A percentile compares a stretch with the other conserved stretches of the same genome.
Conservation (phyloP, 768 basidiomycete genomes). For the Ramaria sp. region DNA sequence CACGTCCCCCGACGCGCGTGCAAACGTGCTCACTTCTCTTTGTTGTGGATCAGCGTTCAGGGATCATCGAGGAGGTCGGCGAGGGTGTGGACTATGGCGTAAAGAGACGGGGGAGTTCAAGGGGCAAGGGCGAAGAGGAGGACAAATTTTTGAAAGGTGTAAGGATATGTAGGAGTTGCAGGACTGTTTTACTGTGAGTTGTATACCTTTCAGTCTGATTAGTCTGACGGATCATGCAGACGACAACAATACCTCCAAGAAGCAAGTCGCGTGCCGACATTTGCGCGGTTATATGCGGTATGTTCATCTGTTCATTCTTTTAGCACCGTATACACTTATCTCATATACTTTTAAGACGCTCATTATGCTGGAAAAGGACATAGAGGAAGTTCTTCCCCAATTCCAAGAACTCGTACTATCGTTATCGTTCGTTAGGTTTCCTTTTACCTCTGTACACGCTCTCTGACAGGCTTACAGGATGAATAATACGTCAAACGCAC, state of each 20-base stretch:
- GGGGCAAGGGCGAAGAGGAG: constrained; percentile 36
- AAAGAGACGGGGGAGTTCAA: constrained; percentile 29
- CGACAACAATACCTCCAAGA: constrained; percentile 74
- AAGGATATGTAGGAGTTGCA: constrained; percentile 77
- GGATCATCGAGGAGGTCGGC: constrained; percentile 72
- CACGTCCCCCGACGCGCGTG: constrained; percentile 57
- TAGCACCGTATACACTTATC: background rate
- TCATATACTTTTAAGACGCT: constrained; percentile 39
- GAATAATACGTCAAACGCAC: constrained; percentile 23
- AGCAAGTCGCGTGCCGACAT: constrained; percentile 41
- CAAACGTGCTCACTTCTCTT: constrained; percentile 71
- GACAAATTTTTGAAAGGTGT: constrained; percentile 86
- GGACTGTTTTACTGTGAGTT: constrained; percentile 66
- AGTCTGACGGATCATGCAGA: constrained; percentile 26
- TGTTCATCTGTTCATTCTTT: constrained; percentile 3
- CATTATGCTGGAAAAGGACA: constrained; percentile 70
- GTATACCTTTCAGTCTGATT: background rate
- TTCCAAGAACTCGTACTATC: constrained; percentile 78
- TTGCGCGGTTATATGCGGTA: constrained; percentile 65
- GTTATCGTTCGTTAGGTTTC: constrained; percentile 38
- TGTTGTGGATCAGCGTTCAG: constrained; percentile 70
- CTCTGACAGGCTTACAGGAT: background rate
- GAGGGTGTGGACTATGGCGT: constrained; percentile 83
- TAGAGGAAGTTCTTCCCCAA: constrained; percentile 77
- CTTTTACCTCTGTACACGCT: background rate